Conservation (phyloP, 352 stramenopile genomes). For the Aphanomyces cochlioides region DNA sequence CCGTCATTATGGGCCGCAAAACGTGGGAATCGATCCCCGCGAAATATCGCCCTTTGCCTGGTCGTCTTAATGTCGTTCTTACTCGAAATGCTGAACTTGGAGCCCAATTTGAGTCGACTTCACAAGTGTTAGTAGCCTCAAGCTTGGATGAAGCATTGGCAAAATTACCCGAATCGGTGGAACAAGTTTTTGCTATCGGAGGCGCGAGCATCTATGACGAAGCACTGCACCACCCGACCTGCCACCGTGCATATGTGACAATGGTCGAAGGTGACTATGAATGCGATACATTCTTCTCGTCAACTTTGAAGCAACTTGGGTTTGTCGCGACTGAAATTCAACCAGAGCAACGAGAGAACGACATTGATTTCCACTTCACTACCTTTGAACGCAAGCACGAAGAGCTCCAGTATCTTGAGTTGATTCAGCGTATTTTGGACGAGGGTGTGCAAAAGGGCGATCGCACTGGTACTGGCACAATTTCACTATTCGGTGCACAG, state of each 20-base stretch:
- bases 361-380: conserved; percentile 69
- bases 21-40: conserved; percentile 98
- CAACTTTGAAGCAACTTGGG: conserved; percentile 55
- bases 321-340: conserved; percentile 44
- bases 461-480: conserved; percentile 97
- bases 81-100: conserved; percentile 58
- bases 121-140: conserved; percentile 71
- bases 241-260: conserved; percentile 89
- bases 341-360: conserved; percentile 70
- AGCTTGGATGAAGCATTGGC: conserved; percentile 90
- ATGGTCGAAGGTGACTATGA: conserved; percentile 80
- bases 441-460: conserved; percentile 93
- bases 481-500: conserved; percentile 98
- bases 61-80: conserved; percentile 96
- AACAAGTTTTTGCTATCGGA: conserved; percentile 97
- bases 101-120: not conserved
- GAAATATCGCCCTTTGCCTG: conserved; percentile 93
- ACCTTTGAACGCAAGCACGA: conserved; percentile 61
- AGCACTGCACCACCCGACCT: conserved; percentile 79
- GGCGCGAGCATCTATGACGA: conserved; percentile 93
- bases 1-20: conserved; percentile 99
- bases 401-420: conserved; percentile 81
- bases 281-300: conserved; percentile 92
- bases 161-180: conserved; percentile 61
- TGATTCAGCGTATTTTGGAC: conserved; percentile 95